Evolutionary conservation across 1,139 yeast species (phyloP).

Genomic region (Yamadazyma atmosphaerica): DNA sequence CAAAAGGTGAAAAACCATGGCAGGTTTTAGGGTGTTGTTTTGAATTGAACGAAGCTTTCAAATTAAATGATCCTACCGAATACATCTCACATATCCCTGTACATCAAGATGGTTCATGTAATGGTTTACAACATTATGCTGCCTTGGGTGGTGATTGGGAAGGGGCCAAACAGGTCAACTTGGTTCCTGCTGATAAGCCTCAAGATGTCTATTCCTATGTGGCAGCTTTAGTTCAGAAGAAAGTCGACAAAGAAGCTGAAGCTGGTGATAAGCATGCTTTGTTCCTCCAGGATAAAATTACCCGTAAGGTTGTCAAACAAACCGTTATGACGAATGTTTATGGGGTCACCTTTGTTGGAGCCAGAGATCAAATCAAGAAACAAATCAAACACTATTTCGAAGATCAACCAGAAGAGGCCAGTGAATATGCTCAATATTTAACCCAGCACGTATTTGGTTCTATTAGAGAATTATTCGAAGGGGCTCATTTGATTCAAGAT

Average conservation of each 20-base stretch:
- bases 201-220: constrained; percentile 90
- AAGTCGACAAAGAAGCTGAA: constrained; percentile 62
- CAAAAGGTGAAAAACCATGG: constrained; percentile 90
- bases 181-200: constrained; percentile 80
- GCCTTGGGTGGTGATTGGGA: constrained; percentile 95
- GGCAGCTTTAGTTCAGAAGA: constrained; percentile 64
- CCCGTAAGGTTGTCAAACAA: constrained; percentile 90
- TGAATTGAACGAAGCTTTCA: constrained; percentile 73
- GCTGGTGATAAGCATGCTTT: constrained; percentile 55
- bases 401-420: constrained; percentile 42
- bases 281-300: constrained; percentile 59
- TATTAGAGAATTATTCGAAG: constrained; percentile 80
- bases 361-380: constrained; percentile 80
- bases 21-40: constrained; percentile 86
- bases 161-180: constrained; percentile 91
- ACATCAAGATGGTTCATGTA: constrained; percentile 98
- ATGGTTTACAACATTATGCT: constrained; percentile 96
- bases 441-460: constrained; percentile 80
- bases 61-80: constrained; percentile 70
- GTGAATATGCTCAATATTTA: constrained; percentile 60
- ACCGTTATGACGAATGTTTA: constrained; percentile 98
- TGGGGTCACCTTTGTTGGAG: constrained; percentile 96
- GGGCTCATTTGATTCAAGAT: constrained; percentile 94
- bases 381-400: constrained; percentile 51
- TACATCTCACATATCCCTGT: constrained; percentile 83